Conservation (phyloP, 1,284 basidiomycete genomes). For the Ustilago nuda region DNA sequence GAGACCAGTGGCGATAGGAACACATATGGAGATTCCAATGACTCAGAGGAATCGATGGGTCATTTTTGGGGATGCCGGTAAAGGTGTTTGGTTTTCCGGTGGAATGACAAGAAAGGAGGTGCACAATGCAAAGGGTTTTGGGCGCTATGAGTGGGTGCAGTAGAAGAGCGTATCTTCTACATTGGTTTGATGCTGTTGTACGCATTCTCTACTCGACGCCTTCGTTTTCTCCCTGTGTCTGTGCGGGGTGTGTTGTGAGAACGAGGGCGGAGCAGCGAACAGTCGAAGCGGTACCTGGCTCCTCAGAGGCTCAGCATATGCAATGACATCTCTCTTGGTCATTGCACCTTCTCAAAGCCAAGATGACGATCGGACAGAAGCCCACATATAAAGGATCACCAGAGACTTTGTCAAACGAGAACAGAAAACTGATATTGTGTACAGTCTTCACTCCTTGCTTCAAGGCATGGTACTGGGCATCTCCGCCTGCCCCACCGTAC, state of each 20-base stretch:
- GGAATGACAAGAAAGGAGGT: constrained; percentile 23
- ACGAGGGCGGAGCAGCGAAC: too few relatives aligned
- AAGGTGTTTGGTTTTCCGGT: constrained; percentile 27
- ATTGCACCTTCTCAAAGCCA: background rate
- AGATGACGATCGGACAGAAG: background rate
- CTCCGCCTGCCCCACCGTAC: constrained; percentile 5
- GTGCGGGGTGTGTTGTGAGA: too few relatives aligned
- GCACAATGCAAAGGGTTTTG: constrained; percentile 13
- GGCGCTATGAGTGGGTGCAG: constrained; percentile 16
- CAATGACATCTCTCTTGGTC: too few relatives aligned
- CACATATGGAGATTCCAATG: constrained; percentile 26
- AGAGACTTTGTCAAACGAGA: background rate
- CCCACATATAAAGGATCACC: too few relatives aligned
- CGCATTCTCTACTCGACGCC: too few relatives aligned
- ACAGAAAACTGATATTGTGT: background rate
- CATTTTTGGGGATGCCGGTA: constrained; percentile 20
- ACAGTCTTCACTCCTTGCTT: background rate
- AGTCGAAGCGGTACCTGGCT: too few relatives aligned
- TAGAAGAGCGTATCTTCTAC: too few relatives aligned
- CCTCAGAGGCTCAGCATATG: too few relatives aligned
- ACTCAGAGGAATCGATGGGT: constrained; percentile 29
- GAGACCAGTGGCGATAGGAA: constrained; percentile 19
- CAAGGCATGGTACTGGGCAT: constrained; percentile 21
- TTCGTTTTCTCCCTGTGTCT: too few relatives aligned
- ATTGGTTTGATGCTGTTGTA: too few relatives aligned